These are phyloP conservation scores for Podospora pseudoanserina DNA, from an alignment of 495 filamentous ascomycete species.

Conservation along the genomic window DNA sequence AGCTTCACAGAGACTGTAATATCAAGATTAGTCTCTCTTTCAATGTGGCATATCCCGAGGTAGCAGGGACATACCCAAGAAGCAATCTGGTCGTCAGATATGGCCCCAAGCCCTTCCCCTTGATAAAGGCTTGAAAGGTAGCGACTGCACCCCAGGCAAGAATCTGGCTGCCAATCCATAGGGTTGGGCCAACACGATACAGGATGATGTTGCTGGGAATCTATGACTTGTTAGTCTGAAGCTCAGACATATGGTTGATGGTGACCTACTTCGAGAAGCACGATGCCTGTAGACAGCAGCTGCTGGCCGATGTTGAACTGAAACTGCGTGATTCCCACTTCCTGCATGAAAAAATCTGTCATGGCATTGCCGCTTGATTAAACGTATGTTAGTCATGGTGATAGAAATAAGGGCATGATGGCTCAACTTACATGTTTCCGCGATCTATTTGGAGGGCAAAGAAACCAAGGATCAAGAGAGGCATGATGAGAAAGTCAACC, in stretches of 20 bases:
- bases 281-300: conserved; percentile 54
- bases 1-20: conserved; percentile 43
- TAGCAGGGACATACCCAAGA: conserved; percentile 40
- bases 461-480: conserved; percentile 53
- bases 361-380: conserved; percentile 25
- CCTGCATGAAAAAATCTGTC: conserved; percentile 44
- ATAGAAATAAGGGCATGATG: not conserved
- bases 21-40: not conserved
- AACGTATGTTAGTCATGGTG: not conserved
- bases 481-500: conserved; percentile 50
- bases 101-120: conserved; percentile 41
- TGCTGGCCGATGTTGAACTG: conserved; percentile 58
- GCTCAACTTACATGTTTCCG: conserved; percentile 24
- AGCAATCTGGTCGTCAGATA: conserved; percentile 52
- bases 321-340: conserved; percentile 53
- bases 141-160: conserved; percentile 56
- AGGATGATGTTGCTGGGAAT: conserved; percentile 57
- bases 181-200: conserved; percentile 51
- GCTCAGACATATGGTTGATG: not conserved
- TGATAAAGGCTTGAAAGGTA: conserved; percentile 56
- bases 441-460: conserved; percentile 58
- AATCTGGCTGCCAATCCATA: conserved; percentile 55
- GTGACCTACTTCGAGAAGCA: conserved; percentile 42
- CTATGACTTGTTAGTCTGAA: not conserved
- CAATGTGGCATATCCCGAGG: not conserved